Conservation (phyloP, 108 stramenopile species). For the Pseudonitzschia pungens region DNA sequence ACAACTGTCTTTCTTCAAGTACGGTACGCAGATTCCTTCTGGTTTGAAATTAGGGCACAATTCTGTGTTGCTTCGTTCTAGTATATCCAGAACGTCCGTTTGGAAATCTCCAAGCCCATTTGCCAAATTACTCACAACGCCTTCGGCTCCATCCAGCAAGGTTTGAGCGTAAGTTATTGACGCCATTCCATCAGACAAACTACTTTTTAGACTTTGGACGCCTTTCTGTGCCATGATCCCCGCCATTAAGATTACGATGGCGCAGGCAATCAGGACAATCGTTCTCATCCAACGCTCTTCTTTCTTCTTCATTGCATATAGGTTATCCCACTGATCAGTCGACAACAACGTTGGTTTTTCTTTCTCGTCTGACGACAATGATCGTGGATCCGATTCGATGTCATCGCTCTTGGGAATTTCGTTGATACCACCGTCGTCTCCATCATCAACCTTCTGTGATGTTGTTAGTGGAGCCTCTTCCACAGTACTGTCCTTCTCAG, state of each 20-base stretch:
- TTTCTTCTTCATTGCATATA: constrained; percentile 18
- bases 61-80: not conserved
- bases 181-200: constrained; percentile 8
- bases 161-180: constrained; percentile 6
- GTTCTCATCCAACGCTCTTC: constrained; percentile 14
- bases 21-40: not conserved
- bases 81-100: constrained; percentile 1
- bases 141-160: not conserved
- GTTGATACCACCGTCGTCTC: not conserved
- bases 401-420: not conserved
- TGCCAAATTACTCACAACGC: not conserved
- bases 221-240: constrained; percentile 11
- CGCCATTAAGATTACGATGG: constrained; percentile 6
- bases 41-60: constrained; percentile 12
- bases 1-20: not conserved
- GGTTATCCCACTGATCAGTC: constrained; percentile 6
- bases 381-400: not conserved
- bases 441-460: not conserved
- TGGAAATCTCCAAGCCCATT: constrained; percentile 2
- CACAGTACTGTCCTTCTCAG: not conserved
- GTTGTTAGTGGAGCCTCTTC: not conserved
- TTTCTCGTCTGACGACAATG: not conserved
- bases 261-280: not conserved
- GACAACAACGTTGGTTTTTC: not conserved
- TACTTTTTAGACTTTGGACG: not conserved